Evolutionary conservation across 129 eudicot species (phyloP).

Genomic region (Flaveria sonorensis): DNA sequence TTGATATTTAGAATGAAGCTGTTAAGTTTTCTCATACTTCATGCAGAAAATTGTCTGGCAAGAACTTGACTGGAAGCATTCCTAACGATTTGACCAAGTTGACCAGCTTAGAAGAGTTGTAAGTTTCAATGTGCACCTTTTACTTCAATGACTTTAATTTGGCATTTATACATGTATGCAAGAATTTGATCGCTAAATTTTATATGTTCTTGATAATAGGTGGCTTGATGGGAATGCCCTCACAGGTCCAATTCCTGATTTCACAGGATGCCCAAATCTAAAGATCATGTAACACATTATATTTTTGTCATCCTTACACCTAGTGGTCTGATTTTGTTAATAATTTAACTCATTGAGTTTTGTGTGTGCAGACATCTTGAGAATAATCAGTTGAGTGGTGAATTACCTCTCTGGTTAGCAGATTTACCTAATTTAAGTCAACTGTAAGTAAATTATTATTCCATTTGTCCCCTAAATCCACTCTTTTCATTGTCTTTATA

Average conservation of each 20-base stretch:
- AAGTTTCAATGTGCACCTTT: slow-evolving; percentile 42
- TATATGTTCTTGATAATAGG: slow-evolving; percentile 39
- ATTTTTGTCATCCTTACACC: neutral
- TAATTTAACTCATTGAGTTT: slow-evolving; percentile 18
- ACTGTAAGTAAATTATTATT: slow-evolving; percentile 59
- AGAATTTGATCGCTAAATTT: slow-evolving; percentile 3
- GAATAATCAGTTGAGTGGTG: slow-evolving; percentile 80
- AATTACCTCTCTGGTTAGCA: slow-evolving; percentile 66
- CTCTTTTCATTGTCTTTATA: neutral
- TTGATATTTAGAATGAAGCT: neutral
- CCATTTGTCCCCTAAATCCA: neutral
- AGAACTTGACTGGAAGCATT: slow-evolving; percentile 77
- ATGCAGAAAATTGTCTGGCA: slow-evolving; percentile 70
- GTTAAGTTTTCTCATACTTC: slow-evolving; percentile 2
- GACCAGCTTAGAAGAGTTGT: slow-evolving; percentile 76
- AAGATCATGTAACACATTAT: slow-evolving; percentile 57
- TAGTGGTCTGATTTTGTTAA: neutral
- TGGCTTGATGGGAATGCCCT: slow-evolving; percentile 93
- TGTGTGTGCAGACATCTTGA: slow-evolving; percentile 74
- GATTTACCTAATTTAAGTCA: slow-evolving; percentile 70
- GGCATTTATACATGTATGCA: slow-evolving; percentile 1
- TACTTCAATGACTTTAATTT: slow-evolving; percentile 8
- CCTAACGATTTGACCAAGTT: slow-evolving; percentile 71
- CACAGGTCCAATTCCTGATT: slow-evolving; percentile 86
- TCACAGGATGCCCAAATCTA: slow-evolving; percentile 74